Base-by-base conservation (phyloP, 1,284 basidiomycete genomes). In the Trichosporon ovoides region DNA sequence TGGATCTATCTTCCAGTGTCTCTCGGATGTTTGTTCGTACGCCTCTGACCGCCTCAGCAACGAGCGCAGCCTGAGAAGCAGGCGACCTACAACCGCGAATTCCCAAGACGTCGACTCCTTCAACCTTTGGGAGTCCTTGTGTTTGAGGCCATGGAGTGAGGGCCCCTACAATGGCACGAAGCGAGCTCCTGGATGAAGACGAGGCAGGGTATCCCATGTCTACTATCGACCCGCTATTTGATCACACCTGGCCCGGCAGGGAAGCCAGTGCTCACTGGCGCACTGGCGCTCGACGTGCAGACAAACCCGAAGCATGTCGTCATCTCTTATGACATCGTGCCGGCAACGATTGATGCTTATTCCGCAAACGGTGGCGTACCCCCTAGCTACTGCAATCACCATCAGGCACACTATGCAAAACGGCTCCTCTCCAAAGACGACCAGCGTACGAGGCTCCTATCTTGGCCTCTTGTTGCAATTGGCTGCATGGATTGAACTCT, bases 311-410 rank as follows among this genome's bases (percentile, higher is more conserved):
- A 6, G 14, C 43, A 48, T 48, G 43, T 28, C 43, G 43, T 48
- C 22, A 48, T 16, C 24, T 18, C n/a, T 22, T 48, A 48, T 48
- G 24, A 22, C 43, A 48, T n/a, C 16, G 43, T 48, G 43, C 43
- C 43, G 43, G 43, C 43, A 48, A n/a, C 24, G 43, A 48, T 48
- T 48, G 43, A 48, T 48, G 43, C 43, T 48, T 48, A 48, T 48
- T 28, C 16, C 43, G 22, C 43, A 48, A 28, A 16, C 24, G 14
- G 43, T 22, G n/a, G 43, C 16, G 22, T n/a, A n/a, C 24, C 16
- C n/a, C 22, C 22, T 19, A 12, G 43, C 43, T 48, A 13, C 5
- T 31, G 43, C 22, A 13, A 14, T 24, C 11, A 5, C 24, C 12
- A 10, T 11, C 24, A 48, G 43, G 43, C 43, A 48, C 43, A 7